Evolutionary conservation across 1,139 yeast species (phyloP), one percentile per base, ranked within the genome.

Genomic region (Saccharomycopsis hybrid): DNA sequence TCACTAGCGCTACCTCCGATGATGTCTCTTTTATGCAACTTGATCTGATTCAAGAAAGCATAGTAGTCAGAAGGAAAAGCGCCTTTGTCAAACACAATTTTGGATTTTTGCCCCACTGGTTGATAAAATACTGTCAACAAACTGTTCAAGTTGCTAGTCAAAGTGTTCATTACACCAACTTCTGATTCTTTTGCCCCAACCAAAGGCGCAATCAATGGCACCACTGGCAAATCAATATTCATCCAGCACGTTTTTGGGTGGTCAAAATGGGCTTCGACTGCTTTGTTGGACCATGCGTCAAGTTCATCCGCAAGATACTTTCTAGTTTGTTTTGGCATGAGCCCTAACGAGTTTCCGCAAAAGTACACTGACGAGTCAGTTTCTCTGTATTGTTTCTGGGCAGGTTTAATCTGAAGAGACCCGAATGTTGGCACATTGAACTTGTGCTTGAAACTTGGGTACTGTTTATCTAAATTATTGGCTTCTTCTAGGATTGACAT

Each of bases 31-130:
- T 64, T 71, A 58, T 78, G 80, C 43, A 88, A 65, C 61, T 73
- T 72, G 27, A 78, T 89, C 62, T 86, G 80, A 60, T 88, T 86
- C 56, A 78, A 73, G 56, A 90, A 80, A 1, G 96, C 95, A 67
- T 89, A 90, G 65, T 78, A 85, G 63, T 90, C 97, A 0, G 95
- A 85, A 1, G 97, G 97, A 62, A 90, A 90, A 0, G 97, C 94
- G 53, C 82, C 83, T 58, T 81, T 81, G 61, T 90, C 52, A 63
- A 85, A 85, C 55, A 90, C 62, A 47, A 90, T 85, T 68, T 88
- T 88, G 55, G 77, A 74, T 56, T 82, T 73, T 3, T 59, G 63
- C 1, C 75, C 77, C 4, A 56, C 47, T 0, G 97, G 97, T 56
- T 72, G 74, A 66, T 88, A 90, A 62, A 90, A 90, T 29, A 87